phyloP scores from a whole-genome alignment of 2,329 filamentous ascomycete species.

The Paecilomyces sp. region DNA sequence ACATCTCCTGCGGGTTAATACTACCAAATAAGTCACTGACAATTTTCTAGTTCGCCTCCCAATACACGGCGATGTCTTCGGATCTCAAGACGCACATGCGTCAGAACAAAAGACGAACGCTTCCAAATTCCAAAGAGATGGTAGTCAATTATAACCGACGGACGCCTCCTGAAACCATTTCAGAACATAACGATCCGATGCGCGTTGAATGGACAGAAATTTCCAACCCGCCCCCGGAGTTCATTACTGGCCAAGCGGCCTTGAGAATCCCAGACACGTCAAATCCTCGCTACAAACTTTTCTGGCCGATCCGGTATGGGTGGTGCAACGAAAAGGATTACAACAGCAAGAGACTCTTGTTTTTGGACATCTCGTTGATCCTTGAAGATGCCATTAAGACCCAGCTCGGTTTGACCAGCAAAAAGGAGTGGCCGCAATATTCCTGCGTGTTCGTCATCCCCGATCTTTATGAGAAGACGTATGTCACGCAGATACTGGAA shows the following conservation, averaged over 20 bases:
- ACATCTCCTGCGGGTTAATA: slow-evolving; percentile 27
- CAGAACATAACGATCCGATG: slow-evolving; percentile 88
- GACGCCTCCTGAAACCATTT: slow-evolving; percentile 76
- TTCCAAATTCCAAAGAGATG: slow-evolving; percentile 95
- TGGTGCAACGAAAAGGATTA: slow-evolving; percentile 91
- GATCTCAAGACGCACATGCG: slow-evolving; percentile 89
- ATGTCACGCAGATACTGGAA: slow-evolving; percentile 76
- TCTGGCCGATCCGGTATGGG: slow-evolving; percentile 83
- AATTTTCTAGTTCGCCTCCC: slow-evolving; percentile 45
- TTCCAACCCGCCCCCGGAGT: slow-evolving; percentile 58
- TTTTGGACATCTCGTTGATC: slow-evolving; percentile 79
- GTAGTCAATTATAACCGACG: slow-evolving; percentile 91
- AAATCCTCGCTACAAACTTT: slow-evolving; percentile 79
- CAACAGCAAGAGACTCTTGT: slow-evolving; percentile 67
- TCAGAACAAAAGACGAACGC: slow-evolving; percentile 83
- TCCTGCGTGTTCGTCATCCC: slow-evolving; percentile 96
- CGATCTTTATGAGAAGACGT: slow-evolving; percentile 90
- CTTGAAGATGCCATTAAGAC: slow-evolving; percentile 77
- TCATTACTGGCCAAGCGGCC: slow-evolving; percentile 75
- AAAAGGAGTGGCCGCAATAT: slow-evolving; percentile 80
- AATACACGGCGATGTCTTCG: slow-evolving; percentile 73
- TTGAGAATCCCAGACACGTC: slow-evolving; percentile 85
- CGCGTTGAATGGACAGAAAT: slow-evolving; percentile 95
- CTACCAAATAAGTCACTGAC: background rate
- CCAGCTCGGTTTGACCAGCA: slow-evolving; percentile 72